Evolutionary conservation across 2,329 filamentous ascomycete species (phyloP).

Genomic region (Penicillium hordei): DNA sequence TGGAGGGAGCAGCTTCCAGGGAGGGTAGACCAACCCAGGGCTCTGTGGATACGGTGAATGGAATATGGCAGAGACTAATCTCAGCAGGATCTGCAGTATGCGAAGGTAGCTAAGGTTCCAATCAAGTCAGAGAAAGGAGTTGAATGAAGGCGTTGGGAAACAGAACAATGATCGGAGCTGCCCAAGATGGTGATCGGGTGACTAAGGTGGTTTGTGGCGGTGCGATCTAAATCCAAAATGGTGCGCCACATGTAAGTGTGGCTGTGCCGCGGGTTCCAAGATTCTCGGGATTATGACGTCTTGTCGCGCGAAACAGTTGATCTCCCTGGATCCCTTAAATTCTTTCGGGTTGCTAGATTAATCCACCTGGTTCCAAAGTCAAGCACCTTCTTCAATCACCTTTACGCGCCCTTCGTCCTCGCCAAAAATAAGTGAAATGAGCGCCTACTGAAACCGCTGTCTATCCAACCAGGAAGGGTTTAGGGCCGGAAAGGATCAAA

Average conservation of each 20-base stretch:
- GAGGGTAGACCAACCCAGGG: slow-evolving; percentile 20
- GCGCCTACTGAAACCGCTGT: slow-evolving; percentile 15
- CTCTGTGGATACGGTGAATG: slow-evolving; percentile 5
- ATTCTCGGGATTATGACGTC: slow-evolving; percentile 28
- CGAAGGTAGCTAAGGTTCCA: background rate
- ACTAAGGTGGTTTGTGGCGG: slow-evolving; percentile 19
- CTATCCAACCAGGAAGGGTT: slow-evolving; percentile 3
- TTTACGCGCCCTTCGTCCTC: slow-evolving; percentile 1
- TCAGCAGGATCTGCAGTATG: background rate
- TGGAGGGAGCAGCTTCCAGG: slow-evolving; percentile 28
- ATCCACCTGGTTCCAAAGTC: background rate
- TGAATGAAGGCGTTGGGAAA: slow-evolving; percentile 9
- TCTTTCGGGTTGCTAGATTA: slow-evolving; percentile 8
- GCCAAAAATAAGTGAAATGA: slow-evolving; percentile 3
- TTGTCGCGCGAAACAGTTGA: background rate
- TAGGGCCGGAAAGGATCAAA: slow-evolving; percentile 4
- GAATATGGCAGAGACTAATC: slow-evolving; percentile 4
- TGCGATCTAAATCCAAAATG: background rate
- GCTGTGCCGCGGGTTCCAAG: slow-evolving; percentile 19
- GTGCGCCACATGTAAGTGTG: slow-evolving; percentile 16
- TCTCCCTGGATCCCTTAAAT: slow-evolving; percentile 1
- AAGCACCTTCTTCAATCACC: background rate
- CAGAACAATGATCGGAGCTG: slow-evolving; percentile 13
- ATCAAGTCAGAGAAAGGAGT: background rate
- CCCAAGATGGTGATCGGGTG: slow-evolving; percentile 22